These are phyloP conservation scores for Cyberlindnera mrakii DNA, from an alignment of 805 yeast species.

Conservation along the genomic window DNA sequence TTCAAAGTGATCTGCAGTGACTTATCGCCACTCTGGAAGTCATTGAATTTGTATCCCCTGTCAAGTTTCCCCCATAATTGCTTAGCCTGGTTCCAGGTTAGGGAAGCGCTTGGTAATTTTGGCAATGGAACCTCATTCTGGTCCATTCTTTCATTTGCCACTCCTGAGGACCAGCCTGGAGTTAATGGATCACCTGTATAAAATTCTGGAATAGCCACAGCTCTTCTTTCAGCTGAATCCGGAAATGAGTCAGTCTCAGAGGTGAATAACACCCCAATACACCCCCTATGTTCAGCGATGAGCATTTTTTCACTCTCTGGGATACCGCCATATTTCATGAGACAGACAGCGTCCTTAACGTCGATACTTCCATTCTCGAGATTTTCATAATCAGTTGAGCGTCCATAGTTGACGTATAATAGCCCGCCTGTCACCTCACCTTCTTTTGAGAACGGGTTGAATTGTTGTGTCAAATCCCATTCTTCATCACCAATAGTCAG, in stretches of 20 bases:
- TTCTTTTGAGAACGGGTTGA: slow-evolving; percentile 60
- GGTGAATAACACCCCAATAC: slow-evolving; percentile 64
- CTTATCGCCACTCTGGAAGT: slow-evolving; percentile 19
- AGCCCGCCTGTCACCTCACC: slow-evolving; percentile 50
- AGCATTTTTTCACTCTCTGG: slow-evolving; percentile 46
- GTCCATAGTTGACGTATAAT: slow-evolving; percentile 66
- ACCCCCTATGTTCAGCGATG: slow-evolving; percentile 51
- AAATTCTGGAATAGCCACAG: slow-evolving; percentile 52
- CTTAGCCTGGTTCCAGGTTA: slow-evolving; percentile 67
- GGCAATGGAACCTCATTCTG: slow-evolving; percentile 50
- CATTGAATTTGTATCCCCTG: slow-evolving; percentile 14
- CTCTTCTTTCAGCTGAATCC: slow-evolving; percentile 28
- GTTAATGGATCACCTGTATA: slow-evolving; percentile 75
- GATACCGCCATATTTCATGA: slow-evolving; percentile 52
- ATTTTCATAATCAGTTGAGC: slow-evolving; percentile 42
- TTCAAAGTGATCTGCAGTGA: slow-evolving; percentile 16
- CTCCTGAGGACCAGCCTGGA: slow-evolving; percentile 63
- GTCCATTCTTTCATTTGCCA: slow-evolving; percentile 31
- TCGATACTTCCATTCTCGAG: slow-evolving; percentile 34
- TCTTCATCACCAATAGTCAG: slow-evolving; percentile 20
- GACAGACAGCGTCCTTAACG: slow-evolving; percentile 43
- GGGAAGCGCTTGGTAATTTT: slow-evolving; percentile 68
- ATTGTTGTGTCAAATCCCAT: slow-evolving; percentile 36
- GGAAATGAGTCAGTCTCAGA: slow-evolving; percentile 29
- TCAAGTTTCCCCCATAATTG: slow-evolving; percentile 27